Evolutionary conservation across 2,329 filamentous ascomycete genomes (phyloP), one percentile per base, ranked within the genome.

Genomic region (Penicillium decumbens): DNA sequence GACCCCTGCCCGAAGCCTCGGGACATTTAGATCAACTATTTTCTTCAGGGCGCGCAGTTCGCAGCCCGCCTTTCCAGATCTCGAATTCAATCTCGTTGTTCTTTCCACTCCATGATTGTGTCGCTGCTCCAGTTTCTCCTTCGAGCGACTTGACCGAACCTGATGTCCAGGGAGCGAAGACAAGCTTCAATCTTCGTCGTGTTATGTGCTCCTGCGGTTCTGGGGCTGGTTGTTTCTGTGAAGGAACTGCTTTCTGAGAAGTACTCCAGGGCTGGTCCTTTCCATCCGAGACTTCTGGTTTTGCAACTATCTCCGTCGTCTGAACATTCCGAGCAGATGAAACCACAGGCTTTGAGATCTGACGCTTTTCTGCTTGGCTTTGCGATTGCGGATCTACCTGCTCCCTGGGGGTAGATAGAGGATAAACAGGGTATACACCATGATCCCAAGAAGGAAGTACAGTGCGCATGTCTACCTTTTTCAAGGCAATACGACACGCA

Each of bases 171-270:
- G 88, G 81, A 42, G 89, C 87, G 74, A 95, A 97, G 1, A 95
- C 92, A 7, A 97, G 81, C 69, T 91, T 95, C 77, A 95, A 83
- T 76, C 83, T 89, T 50, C 92, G 77, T 55, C 80, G 79, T 83
- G 87, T 65, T 35, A 52, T 49, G 13, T 47, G 45, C 9, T 56
- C 41, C 23, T 20, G 51, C 47, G 3, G 15, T n/a, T 41, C 38
- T 7, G 46, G 20, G 18, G 29, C 32, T 10, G 18, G 23, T 13
- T 33, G 32, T 13, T 4, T 18, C 25, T 53, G 51, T 53, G 24
- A 57, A 44, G 30, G 54, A 50, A 18, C 73, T 71, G 48, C 72
- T 72, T 45, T 72, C 70, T 43, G 48, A 44, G 28, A 39, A 28
- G 25, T 18, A 61, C 60, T 23, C 3, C 38, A 12, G 3, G 24